Evolutionary conservation across 768 basidiomycete genomes (phyloP), one percentile per base, ranked within the genome.

Genomic region (Tricholomella constricta): DNA sequence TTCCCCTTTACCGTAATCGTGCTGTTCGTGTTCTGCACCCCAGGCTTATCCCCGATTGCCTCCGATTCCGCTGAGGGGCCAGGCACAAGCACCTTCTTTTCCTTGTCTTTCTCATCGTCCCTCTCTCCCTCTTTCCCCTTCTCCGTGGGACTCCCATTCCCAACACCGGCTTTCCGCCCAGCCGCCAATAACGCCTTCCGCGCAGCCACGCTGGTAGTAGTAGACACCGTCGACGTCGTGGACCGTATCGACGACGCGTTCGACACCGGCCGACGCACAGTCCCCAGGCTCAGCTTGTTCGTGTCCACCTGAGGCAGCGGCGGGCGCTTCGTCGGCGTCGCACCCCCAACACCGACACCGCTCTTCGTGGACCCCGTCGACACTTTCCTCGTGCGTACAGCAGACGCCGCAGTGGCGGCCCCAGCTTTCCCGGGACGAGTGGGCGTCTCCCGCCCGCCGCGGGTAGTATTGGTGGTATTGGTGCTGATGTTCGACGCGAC

Each of bases 281-380:
- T 56, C 10, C 60, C 58, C 2, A 69, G 68, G 50, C 58, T 71
- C 31, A 70, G 54, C 56, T 69, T 74, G 23, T 54, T 60, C 2
- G 70, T 58, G 46, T 72, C 67, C 34, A 70, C 52, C 14, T 62
- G 48, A 2, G 72, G 69, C 15, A 71, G 63, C 12, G 64, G 73
- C 45, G 62, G 71, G 63, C 58, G 67, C 62, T 51, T 73, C 48
- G 52, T 69, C 42, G 54, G 58, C 5, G 63, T 54, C 10, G 50
- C 45, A 19, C 49, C 54, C 23, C 44, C 58, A 29, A 56, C 40
- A 37, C 54, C 46, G 32, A 56, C 42, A 40, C 54, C 46, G 17
- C 57, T 60, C 38, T 59, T 63, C 32, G 64, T 63, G 10, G 62
- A 64, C 27, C 64, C 58, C 11, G 55, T 52, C 2, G 65, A 65